Conservation (phyloP, 108 stramenopile species). For the Licmophora abbreviata region DNA sequence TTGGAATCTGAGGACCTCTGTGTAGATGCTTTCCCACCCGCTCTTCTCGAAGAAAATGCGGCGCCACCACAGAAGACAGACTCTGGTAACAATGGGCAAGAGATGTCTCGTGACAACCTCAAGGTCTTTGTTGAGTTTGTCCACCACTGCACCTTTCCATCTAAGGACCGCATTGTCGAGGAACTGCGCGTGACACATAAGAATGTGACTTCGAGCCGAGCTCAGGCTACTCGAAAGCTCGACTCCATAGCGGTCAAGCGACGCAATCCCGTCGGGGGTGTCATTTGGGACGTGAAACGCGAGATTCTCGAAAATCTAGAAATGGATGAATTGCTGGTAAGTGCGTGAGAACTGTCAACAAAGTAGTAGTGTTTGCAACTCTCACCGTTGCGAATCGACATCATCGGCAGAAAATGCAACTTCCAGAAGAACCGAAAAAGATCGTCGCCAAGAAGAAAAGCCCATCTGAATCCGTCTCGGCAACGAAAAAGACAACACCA, state of each 20-base stretch:
- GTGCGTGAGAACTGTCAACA: too few relatives aligned
- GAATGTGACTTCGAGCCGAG: slow-evolving; percentile 42
- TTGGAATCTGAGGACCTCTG: slow-evolving; percentile 28
- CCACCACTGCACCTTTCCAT: slow-evolving; percentile 58
- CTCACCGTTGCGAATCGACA: too few relatives aligned
- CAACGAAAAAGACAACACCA: too few relatives aligned
- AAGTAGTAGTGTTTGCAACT: too few relatives aligned
- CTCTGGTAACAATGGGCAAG: slow-evolving; percentile 20
- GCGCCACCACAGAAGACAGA: slow-evolving; percentile 12
- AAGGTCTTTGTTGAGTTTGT: slow-evolving; percentile 45
- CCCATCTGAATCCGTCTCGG: too few relatives aligned
- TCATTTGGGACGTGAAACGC: slow-evolving; percentile 75
- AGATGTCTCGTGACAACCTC: slow-evolving; percentile 41
- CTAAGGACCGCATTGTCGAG: slow-evolving; percentile 68
- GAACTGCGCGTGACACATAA: slow-evolving; percentile 50
- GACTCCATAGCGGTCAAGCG: slow-evolving; percentile 68
- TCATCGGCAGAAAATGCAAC: too few relatives aligned
- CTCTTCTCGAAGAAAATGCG: slow-evolving; percentile 14
- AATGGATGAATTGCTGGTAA: slow-evolving; percentile 28
- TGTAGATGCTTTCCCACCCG: slow-evolving; percentile 62
- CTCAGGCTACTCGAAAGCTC: slow-evolving; percentile 64
- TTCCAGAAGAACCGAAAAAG: too few relatives aligned
- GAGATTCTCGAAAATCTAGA: slow-evolving; percentile 43
- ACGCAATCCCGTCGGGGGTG: slow-evolving; percentile 37
- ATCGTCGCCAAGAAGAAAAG: too few relatives aligned